A percentile compares a stretch with the other conserved stretches of the same genome.
Evolutionary conservation across 2,329 filamentous ascomycete genomes (phyloP).

Genomic region (Trichophyton mentagrophytes): DNA sequence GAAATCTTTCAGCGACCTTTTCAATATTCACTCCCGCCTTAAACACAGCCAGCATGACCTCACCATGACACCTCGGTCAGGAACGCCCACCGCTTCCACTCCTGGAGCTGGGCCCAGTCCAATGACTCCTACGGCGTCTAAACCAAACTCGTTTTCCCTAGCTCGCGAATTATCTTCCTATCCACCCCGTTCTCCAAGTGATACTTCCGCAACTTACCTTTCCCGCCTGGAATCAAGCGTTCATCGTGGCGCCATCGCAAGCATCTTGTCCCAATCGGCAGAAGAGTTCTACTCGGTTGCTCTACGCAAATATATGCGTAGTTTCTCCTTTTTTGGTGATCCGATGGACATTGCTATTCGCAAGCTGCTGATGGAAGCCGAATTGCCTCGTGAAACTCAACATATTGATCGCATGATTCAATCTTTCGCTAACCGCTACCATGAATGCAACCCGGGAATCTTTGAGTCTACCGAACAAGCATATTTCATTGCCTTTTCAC

Average conservation of each 20-base stretch:
- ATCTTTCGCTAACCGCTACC: constrained; percentile 89
- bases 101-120: not conserved
- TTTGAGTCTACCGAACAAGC: constrained; percentile 83
- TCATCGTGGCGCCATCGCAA: constrained; percentile 70
- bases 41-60: constrained; percentile 60
- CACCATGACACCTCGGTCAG: constrained; percentile 41
- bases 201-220: constrained; percentile 82
- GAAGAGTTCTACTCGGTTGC: constrained; percentile 75
- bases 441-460: constrained; percentile 96
- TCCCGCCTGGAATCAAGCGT: constrained; percentile 68
- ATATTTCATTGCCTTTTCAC: constrained; percentile 96
- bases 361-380: constrained; percentile 91
- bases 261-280: constrained; percentile 69
- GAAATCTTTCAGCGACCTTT: constrained; percentile 83
- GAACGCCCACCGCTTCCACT: constrained; percentile 41
- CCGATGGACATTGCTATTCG: constrained; percentile 96
- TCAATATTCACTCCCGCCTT: constrained; percentile 61
- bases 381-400: constrained; percentile 92
- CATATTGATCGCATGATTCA: constrained; percentile 93
- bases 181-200: constrained; percentile 61
- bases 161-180: constrained; percentile 55
- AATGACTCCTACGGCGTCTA: constrained; percentile 59
- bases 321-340: constrained; percentile 89
- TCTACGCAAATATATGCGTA: constrained; percentile 85
- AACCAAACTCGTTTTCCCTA: constrained; percentile 71